Evolutionary conservation across 176 grass and related monocot species (phyloP).

Genomic region (Ensete glaucum): DNA sequence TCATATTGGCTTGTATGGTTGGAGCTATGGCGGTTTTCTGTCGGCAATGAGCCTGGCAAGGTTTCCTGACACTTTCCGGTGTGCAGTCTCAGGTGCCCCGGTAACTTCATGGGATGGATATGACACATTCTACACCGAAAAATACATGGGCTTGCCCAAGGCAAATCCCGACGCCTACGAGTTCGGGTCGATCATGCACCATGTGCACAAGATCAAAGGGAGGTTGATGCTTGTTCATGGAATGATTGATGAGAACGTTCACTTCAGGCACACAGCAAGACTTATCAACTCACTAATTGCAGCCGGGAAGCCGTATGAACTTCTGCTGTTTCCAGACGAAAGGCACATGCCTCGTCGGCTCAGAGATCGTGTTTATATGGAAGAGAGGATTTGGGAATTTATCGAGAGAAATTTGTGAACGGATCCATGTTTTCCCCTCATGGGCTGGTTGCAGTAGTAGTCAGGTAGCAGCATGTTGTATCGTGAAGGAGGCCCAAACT

Average conservation of each 20-base stretch:
- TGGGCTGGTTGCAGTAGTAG: not conserved
- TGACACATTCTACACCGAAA: conserved; percentile 94
- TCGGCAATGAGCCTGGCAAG: conserved; percentile 86
- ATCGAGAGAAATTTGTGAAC: conserved; percentile 76
- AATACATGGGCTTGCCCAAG: conserved; percentile 72
- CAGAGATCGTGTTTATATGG: conserved; percentile 80
- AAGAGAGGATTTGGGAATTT: conserved; percentile 95
- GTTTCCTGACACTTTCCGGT: conserved; percentile 60
- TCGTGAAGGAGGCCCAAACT: not conserved
- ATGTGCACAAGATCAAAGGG: conserved; percentile 64
- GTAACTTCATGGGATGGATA: conserved; percentile 96
- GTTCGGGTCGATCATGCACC: conserved; percentile 81
- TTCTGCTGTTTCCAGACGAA: conserved; percentile 86
- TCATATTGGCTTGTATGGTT: conserved; percentile 92
- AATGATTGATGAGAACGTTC: conserved; percentile 98
- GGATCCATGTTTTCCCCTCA: not conserved
- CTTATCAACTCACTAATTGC: conserved; percentile 72
- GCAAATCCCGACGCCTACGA: conserved; percentile 62
- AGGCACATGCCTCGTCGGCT: conserved; percentile 86
- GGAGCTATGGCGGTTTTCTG: conserved; percentile 96
- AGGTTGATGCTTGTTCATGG: conserved; percentile 87
- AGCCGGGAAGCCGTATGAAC: conserved; percentile 71
- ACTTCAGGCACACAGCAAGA: conserved; percentile 92
- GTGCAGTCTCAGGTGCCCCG: conserved; percentile 87
- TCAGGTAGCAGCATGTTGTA: not conserved